Evolutionary conservation across 2,329 filamentous ascomycete genomes (phyloP).

Genomic region (Ustilaginoidea virens): DNA sequence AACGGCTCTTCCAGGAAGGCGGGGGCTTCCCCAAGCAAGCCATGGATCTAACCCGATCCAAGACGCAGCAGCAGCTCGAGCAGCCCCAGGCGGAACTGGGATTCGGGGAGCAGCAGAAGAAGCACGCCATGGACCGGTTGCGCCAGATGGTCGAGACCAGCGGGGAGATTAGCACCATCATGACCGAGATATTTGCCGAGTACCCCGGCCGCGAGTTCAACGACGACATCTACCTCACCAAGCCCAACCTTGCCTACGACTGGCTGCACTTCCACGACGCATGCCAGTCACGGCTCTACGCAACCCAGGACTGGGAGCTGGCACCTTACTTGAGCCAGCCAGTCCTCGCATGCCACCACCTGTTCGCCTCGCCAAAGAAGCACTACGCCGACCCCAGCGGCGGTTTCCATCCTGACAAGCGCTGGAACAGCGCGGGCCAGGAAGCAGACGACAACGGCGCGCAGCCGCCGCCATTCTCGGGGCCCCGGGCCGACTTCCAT

Average conservation of each 20-base stretch:
- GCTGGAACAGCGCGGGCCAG: constrained; percentile 28
- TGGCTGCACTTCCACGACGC: constrained; percentile 91
- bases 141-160: constrained; percentile 65
- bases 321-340: constrained; percentile 75
- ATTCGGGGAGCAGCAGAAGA: constrained; percentile 59
- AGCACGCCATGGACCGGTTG: constrained; percentile 54
- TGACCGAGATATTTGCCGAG: constrained; percentile 70
- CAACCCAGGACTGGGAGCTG: constrained; percentile 88
- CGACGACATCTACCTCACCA: constrained; percentile 80
- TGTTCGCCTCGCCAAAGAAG: constrained; percentile 64
- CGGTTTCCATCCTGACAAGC: constrained; percentile 29
- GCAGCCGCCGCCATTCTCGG: constrained; percentile 59
- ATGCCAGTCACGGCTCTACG: constrained; percentile 62
- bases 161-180: constrained; percentile 63
- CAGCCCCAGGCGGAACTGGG: constrained; percentile 46
- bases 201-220: constrained; percentile 84
- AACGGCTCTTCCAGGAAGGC: constrained; percentile 64
- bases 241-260: constrained; percentile 77
- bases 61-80: constrained; percentile 30
- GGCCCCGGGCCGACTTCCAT: constrained; percentile 65
- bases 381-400: constrained; percentile 23
- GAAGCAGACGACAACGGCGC: constrained; percentile 25
- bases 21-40: constrained; percentile 56
- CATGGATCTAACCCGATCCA: constrained; percentile 22
- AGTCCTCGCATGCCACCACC: constrained; percentile 74